A percentile compares a stretch with the other conserved stretches of the same genome.
These are phyloP conservation scores for Pseudocercospora musae DNA, from an alignment of 2,329 filamentous ascomycete species.

Conservation along the genomic window DNA sequence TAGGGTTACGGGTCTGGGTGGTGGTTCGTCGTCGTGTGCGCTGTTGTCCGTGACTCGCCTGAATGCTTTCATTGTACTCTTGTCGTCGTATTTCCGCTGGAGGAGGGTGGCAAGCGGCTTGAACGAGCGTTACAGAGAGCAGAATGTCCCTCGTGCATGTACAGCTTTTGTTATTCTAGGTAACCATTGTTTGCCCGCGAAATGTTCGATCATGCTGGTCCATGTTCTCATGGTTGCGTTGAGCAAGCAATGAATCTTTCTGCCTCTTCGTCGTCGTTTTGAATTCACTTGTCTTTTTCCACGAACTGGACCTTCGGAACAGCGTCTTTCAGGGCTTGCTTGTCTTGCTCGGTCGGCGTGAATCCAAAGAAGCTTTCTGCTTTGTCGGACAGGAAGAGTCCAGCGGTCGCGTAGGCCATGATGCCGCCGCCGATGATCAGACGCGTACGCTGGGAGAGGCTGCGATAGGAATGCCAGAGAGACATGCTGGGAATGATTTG, in stretches of 20 bases:
- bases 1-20: too few relatives aligned
- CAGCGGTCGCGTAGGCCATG: slow-evolving; percentile 71
- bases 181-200: not conserved
- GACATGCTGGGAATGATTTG: slow-evolving; percentile 2
- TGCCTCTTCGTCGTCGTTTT: not conserved
- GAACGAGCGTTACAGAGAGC: too few relatives aligned
- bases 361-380: slow-evolving; percentile 72
- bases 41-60: too few relatives aligned
- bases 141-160: too few relatives aligned
- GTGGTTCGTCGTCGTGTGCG: too few relatives aligned
- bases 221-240: not conserved
- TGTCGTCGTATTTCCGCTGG: too few relatives aligned
- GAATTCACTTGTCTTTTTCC: slow-evolving; percentile 46
- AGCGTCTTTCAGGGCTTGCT: slow-evolving; percentile 59
- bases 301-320: slow-evolving; percentile 62
- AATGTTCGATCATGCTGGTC: not conserved
- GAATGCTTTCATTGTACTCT: too few relatives aligned
- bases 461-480: slow-evolving; percentile 56
- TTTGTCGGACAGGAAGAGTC: slow-evolving; percentile 69
- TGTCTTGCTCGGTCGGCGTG: slow-evolving; percentile 70
- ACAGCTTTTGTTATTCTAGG: too few relatives aligned
- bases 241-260: not conserved
- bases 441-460: slow-evolving; percentile 67
- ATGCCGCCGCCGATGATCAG: slow-evolving; percentile 69
- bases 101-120: too few relatives aligned